Base-by-base conservation (phyloP, 768 basidiomycete species). In the Boletales sp. region DNA sequence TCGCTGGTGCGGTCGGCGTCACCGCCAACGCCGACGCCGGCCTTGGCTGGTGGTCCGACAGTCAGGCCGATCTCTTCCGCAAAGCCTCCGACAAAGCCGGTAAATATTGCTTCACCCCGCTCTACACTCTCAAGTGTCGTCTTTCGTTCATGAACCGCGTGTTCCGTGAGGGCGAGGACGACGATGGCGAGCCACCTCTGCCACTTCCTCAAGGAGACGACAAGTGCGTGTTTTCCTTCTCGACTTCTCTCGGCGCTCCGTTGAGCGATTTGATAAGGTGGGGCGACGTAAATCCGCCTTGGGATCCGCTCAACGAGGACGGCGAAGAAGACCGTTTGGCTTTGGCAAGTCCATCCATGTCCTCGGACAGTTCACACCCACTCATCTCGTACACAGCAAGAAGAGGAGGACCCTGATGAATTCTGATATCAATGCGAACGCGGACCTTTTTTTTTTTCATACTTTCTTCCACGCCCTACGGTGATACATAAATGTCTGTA, bases 301-400 rank as follows among this genome's bases (percentile, higher is more conserved):
- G 66, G 64, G 44, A 55, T 0, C 61, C 64, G 0, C 61, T 65
- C 40, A 31, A 61, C 34, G 56, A 68, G 4, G 63, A 68, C 5
- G 64, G 64, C 11, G 48, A 35, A 1, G 58, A 53, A 38, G 66
- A 68, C 28, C 11, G n/a, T 7, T 18, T 60, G 4, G 25, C 50
- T 2, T 3, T 62, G 40, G 62, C 54, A 28, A 38, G 61, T 18
- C 21, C 21, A 21, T 21, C 21, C 21, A 21, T 21, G 21, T 21
- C 21, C 21, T 21, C 21, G 21, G 21, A 21, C 21, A 21, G 21
- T 21, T 21, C 21, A 21, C 21, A 21, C 4, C 4, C 21, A 4
- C 21, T 21, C 4, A 21, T 21, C 21, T 21, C 4, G 21, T 21
- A 21, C n/a, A 25, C 19, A 36, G 35, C 11, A 36, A 3, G 17